Evolutionary conservation across 2,329 filamentous ascomycete genomes (phyloP), one percentile per base, ranked within the genome.

Genomic region (Raffaelea albimanens): DNA sequence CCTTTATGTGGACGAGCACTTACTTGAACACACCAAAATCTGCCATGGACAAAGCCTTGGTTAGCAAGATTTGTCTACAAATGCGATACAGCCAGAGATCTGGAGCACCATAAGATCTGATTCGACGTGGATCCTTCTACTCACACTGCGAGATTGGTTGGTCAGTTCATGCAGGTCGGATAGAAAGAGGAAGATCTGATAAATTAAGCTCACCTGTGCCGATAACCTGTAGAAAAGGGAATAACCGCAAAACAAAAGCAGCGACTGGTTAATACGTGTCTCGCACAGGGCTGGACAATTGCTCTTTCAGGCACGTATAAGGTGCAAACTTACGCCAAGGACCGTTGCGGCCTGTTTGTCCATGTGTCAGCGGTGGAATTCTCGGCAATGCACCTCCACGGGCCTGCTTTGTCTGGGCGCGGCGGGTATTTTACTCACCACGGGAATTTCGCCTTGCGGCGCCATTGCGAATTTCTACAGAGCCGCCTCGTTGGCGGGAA

Each of bases 1-100:
- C n/a, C n/a, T n/a, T n/a, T 1, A 31, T n/a, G 18, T 5, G n/a
- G 22, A 39, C 8, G 16, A 34, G 8, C 4, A 53, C 54, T n/a
- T 36, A 67, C 60, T 49, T 69, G 67, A 14, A 69, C 52, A 51
- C 65, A 69, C 67, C 67, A 70, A 3, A 68, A 53, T 7, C 59
- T 60, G 47, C 25, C 4, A 16, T 13, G 9, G 21, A 40, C 19
- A 22, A 29, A 29, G 4, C 19, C 5, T 5, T 9, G 9, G 47
- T 51, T 41, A 49, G 25, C 21, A 11, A 10, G 20, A 43, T 25
- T 38, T 38, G 5, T 38, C 7, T n/a, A n/a, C n/a, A n/a, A n/a
- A n/a, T n/a, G n/a, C n/a, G n/a, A n/a, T n/a, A n/a, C n/a, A n/a
- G n/a, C n/a, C n/a, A n/a, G n/a, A n/a, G n/a, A n/a, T n/a, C n/a